Percentiles rank a stretch among this genome's conserved stretches.
phyloP scores from a whole-genome alignment of 1,284 basidiomycete genomes.

The Athelia psychrophila region DNA sequence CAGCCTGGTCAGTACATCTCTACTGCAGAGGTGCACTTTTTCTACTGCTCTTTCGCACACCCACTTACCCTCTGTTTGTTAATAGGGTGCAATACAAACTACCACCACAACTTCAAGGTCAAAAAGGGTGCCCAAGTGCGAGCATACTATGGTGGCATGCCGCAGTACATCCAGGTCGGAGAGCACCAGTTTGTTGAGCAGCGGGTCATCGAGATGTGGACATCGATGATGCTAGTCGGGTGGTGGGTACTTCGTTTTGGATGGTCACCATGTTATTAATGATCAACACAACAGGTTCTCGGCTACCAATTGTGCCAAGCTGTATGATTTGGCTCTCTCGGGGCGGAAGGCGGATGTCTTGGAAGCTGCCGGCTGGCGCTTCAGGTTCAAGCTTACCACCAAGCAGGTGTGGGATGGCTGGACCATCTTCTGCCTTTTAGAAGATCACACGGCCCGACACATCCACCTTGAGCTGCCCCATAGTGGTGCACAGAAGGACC shows the following conservation, averaged over 20 bases:
- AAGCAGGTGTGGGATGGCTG: not conserved
- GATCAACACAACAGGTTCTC: not conserved
- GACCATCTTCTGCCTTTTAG: not conserved
- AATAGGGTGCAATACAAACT: slow-evolving; percentile 19
- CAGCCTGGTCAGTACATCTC: slow-evolving; percentile 14
- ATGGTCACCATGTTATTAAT: not conserved
- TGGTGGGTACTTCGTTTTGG: not conserved
- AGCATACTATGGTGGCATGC: slow-evolving; percentile 17
- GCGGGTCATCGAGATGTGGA: not conserved
- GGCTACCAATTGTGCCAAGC: not conserved
- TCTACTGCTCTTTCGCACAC: not conserved
- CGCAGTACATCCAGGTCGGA: slow-evolving; percentile 17
- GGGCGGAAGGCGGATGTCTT: too few relatives aligned
- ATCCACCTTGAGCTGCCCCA: not conserved
- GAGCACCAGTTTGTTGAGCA: slow-evolving; percentile 16
- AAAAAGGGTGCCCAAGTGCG: slow-evolving; percentile 7
- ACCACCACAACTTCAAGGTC: slow-evolving; percentile 22
- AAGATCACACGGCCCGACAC: not conserved
- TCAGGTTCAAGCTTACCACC: not conserved
- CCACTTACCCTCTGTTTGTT: not conserved
- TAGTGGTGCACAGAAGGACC: not conserved
- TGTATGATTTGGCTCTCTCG: not conserved
- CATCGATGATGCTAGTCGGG: not conserved
- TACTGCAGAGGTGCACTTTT: slow-evolving; percentile 15
- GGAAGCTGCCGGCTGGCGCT: not conserved